Base-by-base conservation (phyloP, 2,329 filamentous ascomycete species). In the Verticillium isaacii region DNA sequence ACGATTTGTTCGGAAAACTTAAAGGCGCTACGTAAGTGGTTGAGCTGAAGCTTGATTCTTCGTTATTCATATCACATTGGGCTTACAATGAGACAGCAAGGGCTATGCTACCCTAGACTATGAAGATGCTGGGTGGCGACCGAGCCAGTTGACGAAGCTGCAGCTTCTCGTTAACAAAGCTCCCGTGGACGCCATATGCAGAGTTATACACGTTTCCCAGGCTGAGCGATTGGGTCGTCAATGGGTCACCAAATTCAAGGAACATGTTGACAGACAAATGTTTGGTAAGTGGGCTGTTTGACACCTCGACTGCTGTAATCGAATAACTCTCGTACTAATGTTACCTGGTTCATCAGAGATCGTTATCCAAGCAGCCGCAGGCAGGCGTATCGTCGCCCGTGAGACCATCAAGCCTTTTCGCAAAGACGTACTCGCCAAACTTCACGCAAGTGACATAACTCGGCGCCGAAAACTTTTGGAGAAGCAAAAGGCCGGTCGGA, bases 51-150 rank as follows among this genome's bases (percentile, higher is more conserved):
- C n/a, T 19, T 11, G 11, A 23, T 14, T 19, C 19, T 15, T 7
- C 14, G 37, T 15, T 15, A 15, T n/a, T n/a, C 3, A 17, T 17
- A 17, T 15, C 5, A 17, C 17, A 15, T 19, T 41, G 14, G 17
- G n/a, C 45, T 52, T 12, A 23, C 39, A 32, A 0, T 15, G 56
- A 14, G 37, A 23, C n/a, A 78, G 77, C 2, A 97, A 97, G 74
- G 95, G 95, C 12, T 99, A 99, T 69, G 95, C 95, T 0, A 95
- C 91, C 39, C 84, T 99, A 5, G 95, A 99, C 74, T 99, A 99
- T 73, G 95, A 99, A 77, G 95, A 99, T 69, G 90, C 93, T 0
- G 94, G 91, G 0, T 99, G 93, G 85, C 87, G 89, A 25, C 78
- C 85, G 63, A 92, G 90, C 70, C 87, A 88, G 64, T 87, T 99